Conservation (phyloP, 2,329 filamentous ascomycete species). For the Chrysosporium keratinophilum region DNA sequence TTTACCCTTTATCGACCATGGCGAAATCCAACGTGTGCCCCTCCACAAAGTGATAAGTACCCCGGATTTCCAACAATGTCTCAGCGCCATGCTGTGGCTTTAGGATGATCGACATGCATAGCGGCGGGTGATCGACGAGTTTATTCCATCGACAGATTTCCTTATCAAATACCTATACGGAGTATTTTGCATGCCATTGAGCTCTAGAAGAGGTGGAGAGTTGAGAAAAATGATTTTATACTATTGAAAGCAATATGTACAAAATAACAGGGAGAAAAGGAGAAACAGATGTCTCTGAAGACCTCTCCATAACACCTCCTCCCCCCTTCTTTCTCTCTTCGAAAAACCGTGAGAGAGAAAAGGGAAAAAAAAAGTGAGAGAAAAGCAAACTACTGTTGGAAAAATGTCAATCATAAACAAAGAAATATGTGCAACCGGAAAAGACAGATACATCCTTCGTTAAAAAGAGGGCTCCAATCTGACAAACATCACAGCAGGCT, state of each 20-base stretch:
- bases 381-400: not conserved
- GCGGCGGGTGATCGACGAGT: constrained; percentile 3
- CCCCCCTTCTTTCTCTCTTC: too few species aligned
- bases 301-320: too few species aligned
- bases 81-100: too few species aligned
- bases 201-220: not conserved
- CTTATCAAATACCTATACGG: not conserved
- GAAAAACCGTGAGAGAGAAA: not conserved
- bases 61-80: too few species aligned
- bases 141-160: not conserved
- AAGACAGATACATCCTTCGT: constrained; percentile 1
- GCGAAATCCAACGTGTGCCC: too few species aligned
- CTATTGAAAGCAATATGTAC: not conserved
- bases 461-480: not conserved
- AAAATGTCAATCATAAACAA: not conserved
- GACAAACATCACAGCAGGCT: not conserved
- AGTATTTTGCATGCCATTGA: not conserved
- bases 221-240: not conserved
- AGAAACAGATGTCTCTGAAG: too few species aligned
- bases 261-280: not conserved
- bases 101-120: too few species aligned
- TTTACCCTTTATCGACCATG: too few species aligned
- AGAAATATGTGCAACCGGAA: constrained; percentile 3
- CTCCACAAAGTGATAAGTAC: too few species aligned
- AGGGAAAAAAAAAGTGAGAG: not conserved